Percentiles rank a stretch among this genome's conserved stretches.
These are phyloP conservation scores for Claviceps humidiphila DNA, from an alignment of 2,329 filamentous ascomycete species.

Conservation along the genomic window DNA sequence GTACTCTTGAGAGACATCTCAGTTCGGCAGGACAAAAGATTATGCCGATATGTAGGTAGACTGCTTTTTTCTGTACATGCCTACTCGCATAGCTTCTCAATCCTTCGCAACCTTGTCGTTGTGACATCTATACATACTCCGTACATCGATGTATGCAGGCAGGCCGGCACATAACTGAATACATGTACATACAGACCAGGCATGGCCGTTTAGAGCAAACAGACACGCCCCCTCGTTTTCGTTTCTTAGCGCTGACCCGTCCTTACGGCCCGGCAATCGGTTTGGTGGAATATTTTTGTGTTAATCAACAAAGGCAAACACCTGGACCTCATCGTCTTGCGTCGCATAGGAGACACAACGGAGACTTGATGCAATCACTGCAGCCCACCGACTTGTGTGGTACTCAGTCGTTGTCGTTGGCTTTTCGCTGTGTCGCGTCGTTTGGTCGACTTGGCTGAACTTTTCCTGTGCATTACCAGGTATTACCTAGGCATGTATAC, in stretches of 20 bases:
- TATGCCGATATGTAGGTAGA: no score
- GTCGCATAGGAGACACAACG: not conserved
- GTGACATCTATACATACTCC: not conserved
- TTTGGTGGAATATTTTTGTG: not conserved
- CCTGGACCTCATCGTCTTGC: not conserved
- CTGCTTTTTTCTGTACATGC: not conserved
- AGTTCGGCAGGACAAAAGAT: no score
- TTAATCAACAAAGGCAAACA: slow-evolving; percentile 1
- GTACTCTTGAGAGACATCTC: no score
- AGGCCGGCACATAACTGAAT: no score
- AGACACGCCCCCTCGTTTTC: not conserved
- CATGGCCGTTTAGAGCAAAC: not conserved
- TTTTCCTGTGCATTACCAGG: not conserved
- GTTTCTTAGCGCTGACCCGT: slow-evolving; percentile 1
- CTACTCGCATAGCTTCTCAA: no score
- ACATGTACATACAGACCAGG: no score
- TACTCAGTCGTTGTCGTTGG: no score
- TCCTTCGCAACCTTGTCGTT: no score
- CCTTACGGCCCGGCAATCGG: not conserved
- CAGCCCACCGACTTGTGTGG: no score
- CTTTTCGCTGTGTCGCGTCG: not conserved
- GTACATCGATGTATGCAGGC: not conserved
- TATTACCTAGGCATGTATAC: not conserved
- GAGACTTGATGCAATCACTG: not conserved
- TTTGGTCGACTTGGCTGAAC: no score